Conservation (phyloP, 768 basidiomycete genomes). For the Pholiota conissans region DNA sequence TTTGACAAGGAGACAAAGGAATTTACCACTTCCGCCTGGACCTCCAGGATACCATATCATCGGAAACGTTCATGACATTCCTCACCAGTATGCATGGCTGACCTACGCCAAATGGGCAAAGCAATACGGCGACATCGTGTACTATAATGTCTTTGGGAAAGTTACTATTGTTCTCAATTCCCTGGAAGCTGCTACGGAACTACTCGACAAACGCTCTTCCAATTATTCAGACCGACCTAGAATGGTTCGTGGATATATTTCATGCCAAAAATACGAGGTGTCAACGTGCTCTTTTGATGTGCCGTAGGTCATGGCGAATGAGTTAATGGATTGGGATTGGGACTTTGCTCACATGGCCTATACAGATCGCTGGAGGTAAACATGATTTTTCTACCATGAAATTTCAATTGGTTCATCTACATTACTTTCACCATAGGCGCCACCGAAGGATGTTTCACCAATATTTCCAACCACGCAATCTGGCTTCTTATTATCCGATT, state of each 20-base stretch:
- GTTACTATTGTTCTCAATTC: constrained; percentile 41
- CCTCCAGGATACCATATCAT: constrained; percentile 33
- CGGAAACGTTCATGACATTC: constrained; percentile 31
- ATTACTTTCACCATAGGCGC: constrained; percentile 13
- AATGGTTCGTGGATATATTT: constrained; percentile 17
- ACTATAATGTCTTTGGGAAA: constrained; percentile 34
- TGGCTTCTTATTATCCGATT: constrained; percentile 24
- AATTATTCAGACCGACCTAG: constrained; percentile 46
- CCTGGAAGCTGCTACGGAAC: constrained; percentile 35
- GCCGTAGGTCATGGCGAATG: constrained; percentile 24
- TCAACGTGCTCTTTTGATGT: constrained; percentile 5
- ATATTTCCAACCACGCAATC: constrained; percentile 33
- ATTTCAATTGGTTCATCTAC: too few relatives aligned
- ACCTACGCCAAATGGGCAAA: constrained; percentile 32
- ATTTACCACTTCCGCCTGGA: constrained; percentile 30
- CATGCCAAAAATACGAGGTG: too few relatives aligned
- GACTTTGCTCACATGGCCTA: constrained; percentile 33
- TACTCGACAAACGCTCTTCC: constrained; percentile 43
- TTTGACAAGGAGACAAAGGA: background rate
- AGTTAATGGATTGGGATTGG: constrained; percentile 30
- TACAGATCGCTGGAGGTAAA: constrained; percentile 18
- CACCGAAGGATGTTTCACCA: constrained; percentile 36
- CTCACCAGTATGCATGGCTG: constrained; percentile 28
- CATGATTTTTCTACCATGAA: too few relatives aligned
- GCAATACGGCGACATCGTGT: constrained; percentile 28